phyloP scores from a whole-genome alignment of 495 filamentous ascomycete species.

The Neurospora sp. region DNA sequence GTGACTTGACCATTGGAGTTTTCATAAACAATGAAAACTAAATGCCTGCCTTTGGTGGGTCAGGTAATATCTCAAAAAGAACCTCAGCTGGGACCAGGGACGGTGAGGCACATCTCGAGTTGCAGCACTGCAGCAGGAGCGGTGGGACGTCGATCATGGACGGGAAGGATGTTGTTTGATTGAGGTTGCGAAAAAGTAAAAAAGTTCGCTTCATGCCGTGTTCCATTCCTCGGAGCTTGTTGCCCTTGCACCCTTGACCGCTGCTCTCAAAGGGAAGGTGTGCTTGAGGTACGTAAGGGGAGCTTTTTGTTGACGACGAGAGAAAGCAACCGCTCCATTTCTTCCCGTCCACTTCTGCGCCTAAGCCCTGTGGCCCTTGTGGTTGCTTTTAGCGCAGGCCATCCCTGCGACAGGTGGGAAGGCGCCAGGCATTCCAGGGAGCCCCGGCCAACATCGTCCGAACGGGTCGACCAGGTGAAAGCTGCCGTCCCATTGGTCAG shows the following conservation, averaged over 20 bases:
- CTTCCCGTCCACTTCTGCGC: background rate
- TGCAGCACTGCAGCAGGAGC: background rate
- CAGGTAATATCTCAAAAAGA: background rate
- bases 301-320: background rate
- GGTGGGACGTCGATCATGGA: background rate
- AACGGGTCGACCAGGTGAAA: slow-evolving; percentile 6
- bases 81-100: background rate
- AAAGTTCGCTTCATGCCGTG: background rate
- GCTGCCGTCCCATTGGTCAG: slow-evolving; percentile 2
- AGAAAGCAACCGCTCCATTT: background rate
- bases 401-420: background rate
- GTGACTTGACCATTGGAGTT: background rate
- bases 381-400: background rate
- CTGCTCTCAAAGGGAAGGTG: background rate
- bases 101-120: background rate
- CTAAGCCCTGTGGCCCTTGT: background rate
- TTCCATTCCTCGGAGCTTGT: background rate
- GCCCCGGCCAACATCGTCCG: slow-evolving; percentile 2
- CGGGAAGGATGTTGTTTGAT: background rate
- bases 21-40: background rate
- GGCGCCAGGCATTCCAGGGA: background rate
- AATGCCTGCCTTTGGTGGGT: background rate
- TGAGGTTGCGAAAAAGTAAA: background rate
- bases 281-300: background rate
- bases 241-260: background rate